Evolutionary conservation across 169 alveolate species (phyloP), one percentile per base, ranked within the genome.

Genomic region (Plasmodium cynomolgi): DNA sequence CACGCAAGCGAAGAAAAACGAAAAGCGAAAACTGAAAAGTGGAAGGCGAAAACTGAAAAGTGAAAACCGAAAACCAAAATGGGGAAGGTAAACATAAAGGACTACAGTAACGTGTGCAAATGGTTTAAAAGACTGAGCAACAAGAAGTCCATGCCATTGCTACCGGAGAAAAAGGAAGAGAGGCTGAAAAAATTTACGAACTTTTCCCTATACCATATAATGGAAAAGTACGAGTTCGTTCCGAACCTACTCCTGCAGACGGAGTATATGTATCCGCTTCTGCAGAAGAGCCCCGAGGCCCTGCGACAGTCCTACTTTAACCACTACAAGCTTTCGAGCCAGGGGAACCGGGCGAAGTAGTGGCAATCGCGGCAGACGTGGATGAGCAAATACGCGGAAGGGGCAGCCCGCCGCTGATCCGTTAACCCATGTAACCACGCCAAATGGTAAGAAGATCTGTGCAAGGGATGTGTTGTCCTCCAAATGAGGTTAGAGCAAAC

Each of bases 151-250:
- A 75, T 85, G 80, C 93, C 93, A n/a, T 58, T 85, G 13, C 31
- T 85, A 58, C 86, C 93, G 62, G 93, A 85, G 68, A 85, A 85
- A 9, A 85, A 85, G 74, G 85, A 85, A 17, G 93, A 85, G 44
- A 75, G 93, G n/a, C 47, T 85, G 68, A 85, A 85, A 85, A 75
- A 41, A 1, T 85, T 85, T 75, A 85, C 93, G n/a, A 85, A 85
- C 68, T 85, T 75, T 85, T 85, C 93, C 68, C 41, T 85, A 29
- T 85, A 85, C 80, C 93, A 85, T 85, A 85, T 85, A 34, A 85
- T 85, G 93, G 93, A 85, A 74, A 85, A 85, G 80, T 85, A 85
- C 44, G 93, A 85, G 68, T 85, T 85, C 34, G 44, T 85, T 23
- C 93, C 93, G 17, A 85, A 85, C 47, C 81, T 85, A 34, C 82